Evolutionary conservation across 345 rosid species (phyloP).

Genomic region (Ceriops decandra): DNA sequence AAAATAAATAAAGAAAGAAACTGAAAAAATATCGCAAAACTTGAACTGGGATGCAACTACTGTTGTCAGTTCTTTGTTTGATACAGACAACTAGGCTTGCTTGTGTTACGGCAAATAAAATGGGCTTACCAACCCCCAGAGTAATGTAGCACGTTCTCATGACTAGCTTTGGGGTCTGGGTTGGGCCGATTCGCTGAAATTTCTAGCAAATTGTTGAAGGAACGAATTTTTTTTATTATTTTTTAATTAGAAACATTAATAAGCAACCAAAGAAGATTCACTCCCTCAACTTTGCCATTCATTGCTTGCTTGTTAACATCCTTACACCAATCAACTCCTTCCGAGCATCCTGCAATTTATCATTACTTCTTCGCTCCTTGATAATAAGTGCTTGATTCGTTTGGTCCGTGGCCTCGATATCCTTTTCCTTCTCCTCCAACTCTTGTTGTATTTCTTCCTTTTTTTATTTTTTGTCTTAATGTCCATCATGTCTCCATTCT

Average conservation of each 20-base stretch:
- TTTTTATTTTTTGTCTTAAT: slow-evolving; percentile 21
- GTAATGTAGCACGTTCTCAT: no score
- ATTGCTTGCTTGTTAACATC: neutral
- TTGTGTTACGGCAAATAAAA: no score
- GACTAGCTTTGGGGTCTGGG: no score
- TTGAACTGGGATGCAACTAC: no score
- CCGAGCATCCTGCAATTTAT: slow-evolving; percentile 61
- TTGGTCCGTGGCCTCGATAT: slow-evolving; percentile 32
- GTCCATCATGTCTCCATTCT: slow-evolving; percentile 39
- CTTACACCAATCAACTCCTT: slow-evolving; percentile 62
- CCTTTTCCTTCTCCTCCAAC: slow-evolving; percentile 54
- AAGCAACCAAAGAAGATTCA: neutral
- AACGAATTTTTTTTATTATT: no score
- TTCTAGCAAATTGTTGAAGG: no score
- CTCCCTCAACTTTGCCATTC: neutral
- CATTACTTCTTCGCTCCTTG: slow-evolving; percentile 46
- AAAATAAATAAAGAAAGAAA: no score
- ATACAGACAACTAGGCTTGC: no score
- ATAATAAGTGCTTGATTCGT: slow-evolving; percentile 43
- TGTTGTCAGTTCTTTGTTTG: no score
- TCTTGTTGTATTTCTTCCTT: slow-evolving; percentile 36
- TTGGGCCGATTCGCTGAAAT: no score
- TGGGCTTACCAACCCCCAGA: no score
- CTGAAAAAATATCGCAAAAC: no score
- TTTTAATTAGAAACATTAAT: neutral